Evolutionary conservation across 805 yeast genomes (phyloP).

Genomic region (Ogataea trehalophila): DNA sequence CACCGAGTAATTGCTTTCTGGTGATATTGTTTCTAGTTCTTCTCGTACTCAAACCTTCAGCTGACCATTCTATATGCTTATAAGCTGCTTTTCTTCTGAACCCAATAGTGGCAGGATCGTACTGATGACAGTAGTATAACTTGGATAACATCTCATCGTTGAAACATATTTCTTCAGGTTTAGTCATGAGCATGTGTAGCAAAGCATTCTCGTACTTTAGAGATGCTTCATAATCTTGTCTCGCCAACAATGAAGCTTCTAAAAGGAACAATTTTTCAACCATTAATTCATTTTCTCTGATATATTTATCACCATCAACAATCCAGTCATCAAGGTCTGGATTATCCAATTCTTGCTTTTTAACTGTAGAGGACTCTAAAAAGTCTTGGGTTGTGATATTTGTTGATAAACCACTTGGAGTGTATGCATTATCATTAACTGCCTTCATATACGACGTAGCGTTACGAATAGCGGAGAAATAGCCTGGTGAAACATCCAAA

Average conservation of each 20-base stretch:
- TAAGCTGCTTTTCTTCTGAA: constrained; percentile 3
- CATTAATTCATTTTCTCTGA: constrained; percentile 3
- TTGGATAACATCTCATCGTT: constrained; percentile 13
- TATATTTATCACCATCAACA: constrained; percentile 1
- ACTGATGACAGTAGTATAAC: constrained; percentile 11
- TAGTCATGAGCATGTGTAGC: constrained; percentile 19
- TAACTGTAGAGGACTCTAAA: not conserved
- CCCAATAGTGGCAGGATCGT: constrained; percentile 14
- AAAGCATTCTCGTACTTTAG: constrained; percentile 23
- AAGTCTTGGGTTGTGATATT: not conserved
- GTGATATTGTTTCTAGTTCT: not conserved
- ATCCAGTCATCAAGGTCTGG: not conserved
- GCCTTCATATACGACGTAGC: constrained; percentile 1
- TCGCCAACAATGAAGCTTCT: constrained; percentile 22
- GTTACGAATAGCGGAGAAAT: constrained; percentile 8
- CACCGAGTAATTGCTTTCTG: too few relatives aligned
- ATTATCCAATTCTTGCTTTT: not conserved
- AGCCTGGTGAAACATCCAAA: constrained; percentile 12
- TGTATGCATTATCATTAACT: not conserved
- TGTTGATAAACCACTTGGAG: not conserved
- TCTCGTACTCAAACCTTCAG: not conserved
- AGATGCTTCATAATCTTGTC: constrained; percentile 21
- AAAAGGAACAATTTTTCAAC: constrained; percentile 15
- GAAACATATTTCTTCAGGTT: constrained; percentile 11
- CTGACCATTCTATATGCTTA: not conserved